A percentile compares a stretch with the other conserved stretches of the same genome.
These are phyloP conservation scores for Aspergillus bombycis DNA, from an alignment of 2,329 filamentous ascomycete species.

Conservation along the genomic window DNA sequence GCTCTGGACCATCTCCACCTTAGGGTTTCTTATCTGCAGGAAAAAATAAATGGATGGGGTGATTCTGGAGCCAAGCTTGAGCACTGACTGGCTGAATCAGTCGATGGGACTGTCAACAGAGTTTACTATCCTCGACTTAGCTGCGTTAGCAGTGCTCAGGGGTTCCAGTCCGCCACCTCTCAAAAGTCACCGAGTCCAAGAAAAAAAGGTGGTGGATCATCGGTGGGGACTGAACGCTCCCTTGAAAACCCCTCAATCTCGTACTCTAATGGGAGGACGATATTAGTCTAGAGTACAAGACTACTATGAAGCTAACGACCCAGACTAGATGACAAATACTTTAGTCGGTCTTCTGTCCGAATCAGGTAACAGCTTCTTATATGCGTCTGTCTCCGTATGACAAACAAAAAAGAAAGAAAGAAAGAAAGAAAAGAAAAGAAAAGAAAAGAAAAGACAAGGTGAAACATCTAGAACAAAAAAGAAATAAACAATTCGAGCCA, in stretches of 20 bases:
- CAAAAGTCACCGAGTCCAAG: constrained; percentile 3
- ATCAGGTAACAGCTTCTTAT: background rate
- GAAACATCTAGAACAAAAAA: background rate
- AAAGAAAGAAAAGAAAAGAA: constrained; percentile 6
- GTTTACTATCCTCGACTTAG: constrained; percentile 4
- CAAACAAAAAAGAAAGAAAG: background rate
- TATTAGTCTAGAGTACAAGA: background rate
- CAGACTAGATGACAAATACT: background rate
- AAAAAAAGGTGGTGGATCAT: constrained; percentile 6
- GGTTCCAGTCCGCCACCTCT: constrained; percentile 2
- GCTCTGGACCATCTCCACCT: background rate
- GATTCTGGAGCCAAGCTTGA: background rate
- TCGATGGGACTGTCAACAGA: background rate
- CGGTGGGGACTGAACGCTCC: constrained; percentile 3
- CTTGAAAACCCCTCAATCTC: constrained; percentile 4
- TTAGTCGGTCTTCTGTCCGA: background rate
- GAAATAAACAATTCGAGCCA: constrained; percentile 4
- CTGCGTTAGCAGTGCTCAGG: constrained; percentile 1
- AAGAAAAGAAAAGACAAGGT: background rate
- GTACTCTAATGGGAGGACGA: background rate
- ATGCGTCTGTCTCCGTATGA: background rate
- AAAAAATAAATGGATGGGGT: background rate
- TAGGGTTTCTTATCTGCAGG: constrained; percentile 4
- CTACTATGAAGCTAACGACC: background rate
- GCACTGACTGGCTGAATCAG: constrained; percentile 4